Conservation (phyloP, 2,329 filamentous ascomycete genomes). For the Verticillium albo-atrum region DNA sequence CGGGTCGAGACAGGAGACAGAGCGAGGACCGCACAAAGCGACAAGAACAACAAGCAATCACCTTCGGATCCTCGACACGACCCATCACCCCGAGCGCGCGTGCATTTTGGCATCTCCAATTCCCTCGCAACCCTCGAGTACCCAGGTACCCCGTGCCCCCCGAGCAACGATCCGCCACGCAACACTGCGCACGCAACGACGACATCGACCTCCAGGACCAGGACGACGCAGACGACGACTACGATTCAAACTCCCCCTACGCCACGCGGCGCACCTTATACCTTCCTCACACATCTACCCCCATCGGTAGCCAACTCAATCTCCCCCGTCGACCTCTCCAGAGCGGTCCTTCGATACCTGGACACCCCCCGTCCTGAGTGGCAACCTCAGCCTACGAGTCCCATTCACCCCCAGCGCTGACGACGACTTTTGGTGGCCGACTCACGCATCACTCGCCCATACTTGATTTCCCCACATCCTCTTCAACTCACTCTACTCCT, state of each 20-base stretch:
- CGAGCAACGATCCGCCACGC: neutral
- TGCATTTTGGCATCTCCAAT: neutral
- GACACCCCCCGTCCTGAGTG: neutral
- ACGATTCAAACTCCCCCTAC: neutral
- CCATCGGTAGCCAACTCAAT: neutral
- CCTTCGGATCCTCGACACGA: neutral
- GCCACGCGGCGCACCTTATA: neutral
- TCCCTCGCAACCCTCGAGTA: neutral
- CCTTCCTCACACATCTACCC: neutral
- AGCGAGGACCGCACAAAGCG: neutral
- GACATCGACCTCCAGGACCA: neutral
- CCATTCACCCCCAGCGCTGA: conserved; percentile 1
- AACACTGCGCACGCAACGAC: neutral
- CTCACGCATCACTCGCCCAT: neutral
- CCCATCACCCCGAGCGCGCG: neutral
- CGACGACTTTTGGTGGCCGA: conserved; percentile 5
- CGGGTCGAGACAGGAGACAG: neutral
- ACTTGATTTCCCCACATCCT: neutral
- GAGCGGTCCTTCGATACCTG: neutral
- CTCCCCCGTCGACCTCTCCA: neutral
- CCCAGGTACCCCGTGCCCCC: neutral
- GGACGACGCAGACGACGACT: neutral
- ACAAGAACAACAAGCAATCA: neutral
- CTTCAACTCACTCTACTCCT: conserved; percentile 4
- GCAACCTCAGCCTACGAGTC: conserved; percentile 4